A percentile compares a stretch with the other conserved stretches of the same genome.
phyloP scores from a whole-genome alignment of 768 basidiomycete species.

The Lactarius trivialis region DNA sequence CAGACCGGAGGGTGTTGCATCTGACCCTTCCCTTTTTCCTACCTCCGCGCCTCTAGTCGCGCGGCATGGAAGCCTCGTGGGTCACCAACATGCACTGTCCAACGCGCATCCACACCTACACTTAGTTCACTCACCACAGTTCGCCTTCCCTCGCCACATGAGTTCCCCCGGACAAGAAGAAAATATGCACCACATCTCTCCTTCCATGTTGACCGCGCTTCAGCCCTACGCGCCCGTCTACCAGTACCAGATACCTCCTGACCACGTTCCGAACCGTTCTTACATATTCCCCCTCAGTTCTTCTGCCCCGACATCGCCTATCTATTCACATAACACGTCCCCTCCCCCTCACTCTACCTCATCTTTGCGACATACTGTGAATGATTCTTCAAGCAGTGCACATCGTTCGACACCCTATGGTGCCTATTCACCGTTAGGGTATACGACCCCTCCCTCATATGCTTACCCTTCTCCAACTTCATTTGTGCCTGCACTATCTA shows the following conservation, averaged over 20 bases:
- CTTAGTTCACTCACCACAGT: constrained; percentile 7
- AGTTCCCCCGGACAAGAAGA: constrained; percentile 8
- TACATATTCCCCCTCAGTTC: constrained; percentile 26
- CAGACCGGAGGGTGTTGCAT: background rate
- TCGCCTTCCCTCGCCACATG: constrained; percentile 8
- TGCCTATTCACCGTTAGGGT: constrained; percentile 26
- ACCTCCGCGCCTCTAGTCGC: constrained; percentile 20
- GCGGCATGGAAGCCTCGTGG: constrained; percentile 8
- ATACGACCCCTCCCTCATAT: constrained; percentile 32
- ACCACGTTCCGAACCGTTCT: constrained; percentile 28
- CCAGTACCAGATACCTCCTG: constrained; percentile 33
- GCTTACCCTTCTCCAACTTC: constrained; percentile 35
- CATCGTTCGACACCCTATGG: constrained; percentile 23
- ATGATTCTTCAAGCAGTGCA: background rate
- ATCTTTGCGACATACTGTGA: constrained; percentile 6
- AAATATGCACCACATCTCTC: constrained; percentile 15
- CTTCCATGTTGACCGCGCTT: constrained; percentile 34
- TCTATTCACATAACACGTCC: constrained; percentile 23
- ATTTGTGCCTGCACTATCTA: constrained; percentile 29
- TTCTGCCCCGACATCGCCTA: constrained; percentile 6
- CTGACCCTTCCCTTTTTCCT: constrained; percentile 23
- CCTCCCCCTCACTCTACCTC: constrained; percentile 24
- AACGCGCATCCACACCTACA: constrained; percentile 1
- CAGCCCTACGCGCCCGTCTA: constrained; percentile 34
- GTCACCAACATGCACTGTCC: constrained; percentile 3